Evolutionary conservation across 176 grass and related monocot species (phyloP), one percentile per base, ranked within the genome.

Genomic region (Carex littledalei): DNA sequence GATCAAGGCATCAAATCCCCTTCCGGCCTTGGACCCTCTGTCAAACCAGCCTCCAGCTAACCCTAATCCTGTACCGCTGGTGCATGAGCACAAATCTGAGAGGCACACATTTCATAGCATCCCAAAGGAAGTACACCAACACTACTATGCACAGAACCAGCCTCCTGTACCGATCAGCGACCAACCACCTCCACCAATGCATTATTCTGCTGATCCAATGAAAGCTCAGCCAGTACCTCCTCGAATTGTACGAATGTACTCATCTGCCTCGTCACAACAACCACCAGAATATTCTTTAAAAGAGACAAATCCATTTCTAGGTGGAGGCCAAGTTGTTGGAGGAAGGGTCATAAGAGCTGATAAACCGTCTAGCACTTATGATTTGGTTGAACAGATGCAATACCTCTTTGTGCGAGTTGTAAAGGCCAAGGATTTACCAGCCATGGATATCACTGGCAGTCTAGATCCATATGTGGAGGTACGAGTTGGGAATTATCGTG

Each of bases 341-440:
- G 96, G 96, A 35, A 86, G 91, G 53, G 96, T 98, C 68, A 95
- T 98, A 78, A 89, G 85, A 59, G 89, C 87, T 4, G 90, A 99
- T 76, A 99, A 91, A 71, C 91, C 92, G 56, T 32, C 93, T 59
- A 95, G 91, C 75, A 99, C 96, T 32, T 99, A 99, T 82, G 96
- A 99, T 59, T 90, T 99, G 55, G 96, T 99, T 59, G 96, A 99
- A 85, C 87, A 88, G 83, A 95, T 95, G 96, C 96, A 95, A 73
- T 95, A 99, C 81, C 86, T 99, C 6, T 99, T 94, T 91, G 96
- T 99, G 53, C 91, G 96, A 79, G 96, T 99, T n/a, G 96, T 99
- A 21, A 99, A 94, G 90, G 96, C 96, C 29, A 87, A 90, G 41
- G 93, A 99, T 7, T 87, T 99, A 72, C 96, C 96, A 24, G 71